Evolutionary conservation across 768 basidiomycete genomes (phyloP).

Genomic region (Mycena alexandri): DNA sequence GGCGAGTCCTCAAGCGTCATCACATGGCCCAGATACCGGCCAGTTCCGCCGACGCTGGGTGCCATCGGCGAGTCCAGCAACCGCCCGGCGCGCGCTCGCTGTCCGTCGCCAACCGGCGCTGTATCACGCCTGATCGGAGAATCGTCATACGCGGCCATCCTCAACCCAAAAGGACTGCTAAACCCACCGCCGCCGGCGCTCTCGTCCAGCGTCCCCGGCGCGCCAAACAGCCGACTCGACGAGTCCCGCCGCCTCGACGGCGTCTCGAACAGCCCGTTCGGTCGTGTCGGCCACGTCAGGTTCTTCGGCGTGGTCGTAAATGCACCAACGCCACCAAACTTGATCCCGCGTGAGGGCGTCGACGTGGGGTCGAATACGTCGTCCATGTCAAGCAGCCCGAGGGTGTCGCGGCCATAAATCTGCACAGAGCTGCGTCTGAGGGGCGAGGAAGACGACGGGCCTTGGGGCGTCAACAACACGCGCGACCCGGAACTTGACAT

Average conservation of each 20-base stretch:
- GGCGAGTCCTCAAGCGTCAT: constrained; percentile 34
- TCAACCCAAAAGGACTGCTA: constrained; percentile 41
- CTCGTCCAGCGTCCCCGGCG: constrained; percentile 48
- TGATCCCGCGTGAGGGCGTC: constrained; percentile 85
- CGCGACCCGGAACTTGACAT: constrained; percentile 58
- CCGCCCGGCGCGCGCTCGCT: constrained; percentile 44
- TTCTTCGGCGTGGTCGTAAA: constrained; percentile 78
- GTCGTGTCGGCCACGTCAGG: constrained; percentile 57
- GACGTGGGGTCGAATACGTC: constrained; percentile 82
- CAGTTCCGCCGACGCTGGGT: constrained; percentile 29
- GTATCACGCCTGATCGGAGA: constrained; percentile 66
- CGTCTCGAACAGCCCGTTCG: constrained; percentile 64
- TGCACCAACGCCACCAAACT: constrained; percentile 56
- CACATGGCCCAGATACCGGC: constrained; percentile 31
- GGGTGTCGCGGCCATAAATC: constrained; percentile 44
- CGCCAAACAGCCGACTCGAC: constrained; percentile 45
- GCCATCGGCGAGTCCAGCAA: constrained; percentile 51
- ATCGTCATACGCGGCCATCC: constrained; percentile 56
- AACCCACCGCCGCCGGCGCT: constrained; percentile 40
- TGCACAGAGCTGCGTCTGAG: constrained; percentile 26
- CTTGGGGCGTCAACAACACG: constrained; percentile 61
- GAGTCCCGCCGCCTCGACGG: constrained; percentile 57
- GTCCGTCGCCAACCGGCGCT: constrained; percentile 45
- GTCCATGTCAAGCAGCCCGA: constrained; percentile 57
- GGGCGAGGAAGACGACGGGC: constrained; percentile 60